phyloP scores from a whole-genome alignment of 495 filamentous ascomycete species.

The Hyphodiscus hymeniophilus region DNA sequence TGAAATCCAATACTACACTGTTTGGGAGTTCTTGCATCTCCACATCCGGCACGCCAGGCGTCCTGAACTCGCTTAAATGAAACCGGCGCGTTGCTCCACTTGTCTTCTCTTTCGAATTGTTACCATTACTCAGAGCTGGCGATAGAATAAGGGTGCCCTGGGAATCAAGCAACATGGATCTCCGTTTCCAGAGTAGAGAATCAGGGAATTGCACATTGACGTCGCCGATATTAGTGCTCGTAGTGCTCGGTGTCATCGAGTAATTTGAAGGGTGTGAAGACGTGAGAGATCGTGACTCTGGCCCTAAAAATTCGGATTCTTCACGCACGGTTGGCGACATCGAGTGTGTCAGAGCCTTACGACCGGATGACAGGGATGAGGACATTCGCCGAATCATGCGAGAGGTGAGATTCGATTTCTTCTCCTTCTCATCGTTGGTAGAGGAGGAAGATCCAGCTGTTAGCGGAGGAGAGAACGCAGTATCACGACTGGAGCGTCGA shows the following conservation, averaged over 20 bases:
- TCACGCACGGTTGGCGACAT: slow-evolving; percentile 57
- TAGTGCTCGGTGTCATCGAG: slow-evolving; percentile 27
- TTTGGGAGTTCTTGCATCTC: slow-evolving; percentile 84
- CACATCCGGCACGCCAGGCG: slow-evolving; percentile 73
- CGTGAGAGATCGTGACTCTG: slow-evolving; percentile 19
- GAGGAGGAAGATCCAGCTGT: slow-evolving; percentile 11
- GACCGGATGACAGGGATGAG: slow-evolving; percentile 50
- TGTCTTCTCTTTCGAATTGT: slow-evolving; percentile 35
- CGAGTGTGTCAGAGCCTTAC: slow-evolving; percentile 49
- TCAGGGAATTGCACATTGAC: slow-evolving; percentile 93
- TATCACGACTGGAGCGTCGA: slow-evolving; percentile 12
- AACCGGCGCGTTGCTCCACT: slow-evolving; percentile 54
- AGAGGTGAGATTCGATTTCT: slow-evolving; percentile 56
- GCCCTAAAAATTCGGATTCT: slow-evolving; percentile 39
- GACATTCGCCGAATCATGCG: slow-evolving; percentile 79
- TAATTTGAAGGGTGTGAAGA: slow-evolving; percentile 25
- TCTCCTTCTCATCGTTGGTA: slow-evolving; percentile 32
- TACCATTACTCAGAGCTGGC: slow-evolving; percentile 18
- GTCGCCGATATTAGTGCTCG: slow-evolving; percentile 66
- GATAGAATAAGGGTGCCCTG: slow-evolving; percentile 61
- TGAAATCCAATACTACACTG: slow-evolving; percentile 75
- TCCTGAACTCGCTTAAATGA: slow-evolving; percentile 71
- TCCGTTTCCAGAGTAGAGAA: slow-evolving; percentile 84
- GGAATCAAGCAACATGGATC: slow-evolving; percentile 69
- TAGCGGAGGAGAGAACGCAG: slow-evolving; percentile 6